Evolutionary conservation across 805 yeast genomes (phyloP).

Genomic region (Candida berthetii): DNA sequence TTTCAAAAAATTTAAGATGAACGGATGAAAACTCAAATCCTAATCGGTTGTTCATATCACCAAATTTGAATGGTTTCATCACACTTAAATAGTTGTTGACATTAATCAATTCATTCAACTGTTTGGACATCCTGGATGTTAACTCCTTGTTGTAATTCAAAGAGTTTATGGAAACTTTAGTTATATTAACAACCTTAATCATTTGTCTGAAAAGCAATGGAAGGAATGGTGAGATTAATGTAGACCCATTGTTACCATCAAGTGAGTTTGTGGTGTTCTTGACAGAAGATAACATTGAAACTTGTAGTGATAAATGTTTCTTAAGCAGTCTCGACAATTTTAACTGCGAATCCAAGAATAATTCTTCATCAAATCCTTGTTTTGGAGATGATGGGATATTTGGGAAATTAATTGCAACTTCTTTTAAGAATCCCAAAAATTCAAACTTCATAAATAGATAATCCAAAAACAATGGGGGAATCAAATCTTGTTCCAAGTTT

Average conservation of each 20-base stretch:
- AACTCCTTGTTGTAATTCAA: slow-evolving; percentile 18
- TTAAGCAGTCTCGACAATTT: slow-evolving; percentile 33
- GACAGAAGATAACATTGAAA: slow-evolving; percentile 5
- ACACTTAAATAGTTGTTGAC: slow-evolving; percentile 18
- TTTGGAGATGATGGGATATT: slow-evolving; percentile 2
- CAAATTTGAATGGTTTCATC: slow-evolving; percentile 21
- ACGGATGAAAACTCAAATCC: slow-evolving; percentile 13
- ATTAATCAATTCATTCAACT: slow-evolving; percentile 19
- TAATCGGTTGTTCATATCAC: slow-evolving; percentile 17
- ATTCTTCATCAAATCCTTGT: slow-evolving; percentile 19
- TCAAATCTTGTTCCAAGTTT: slow-evolving; percentile 6
- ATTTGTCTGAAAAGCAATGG: slow-evolving; percentile 23
- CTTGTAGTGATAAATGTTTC: slow-evolving; percentile 13
- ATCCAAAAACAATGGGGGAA: slow-evolving; percentile 18
- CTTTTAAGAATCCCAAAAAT: slow-evolving; percentile 28
- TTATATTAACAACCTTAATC: slow-evolving; percentile 17
- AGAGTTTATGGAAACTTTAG: slow-evolving; percentile 22
- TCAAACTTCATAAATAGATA: slow-evolving; percentile 30
- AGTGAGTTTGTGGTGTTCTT: slow-evolving; percentile 17
- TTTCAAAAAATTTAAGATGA: slow-evolving; percentile 9
- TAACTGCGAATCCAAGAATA: slow-evolving; percentile 29
- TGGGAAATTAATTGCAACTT: slow-evolving; percentile 16
- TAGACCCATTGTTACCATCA: slow-evolving; percentile 6
- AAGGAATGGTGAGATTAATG: slow-evolving; percentile 17
- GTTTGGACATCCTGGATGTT: slow-evolving; percentile 14